A percentile compares a stretch with the other conserved stretches of the same genome.
Evolutionary conservation across 805 yeast species (phyloP).

Genomic region (Candida insectorum): DNA sequence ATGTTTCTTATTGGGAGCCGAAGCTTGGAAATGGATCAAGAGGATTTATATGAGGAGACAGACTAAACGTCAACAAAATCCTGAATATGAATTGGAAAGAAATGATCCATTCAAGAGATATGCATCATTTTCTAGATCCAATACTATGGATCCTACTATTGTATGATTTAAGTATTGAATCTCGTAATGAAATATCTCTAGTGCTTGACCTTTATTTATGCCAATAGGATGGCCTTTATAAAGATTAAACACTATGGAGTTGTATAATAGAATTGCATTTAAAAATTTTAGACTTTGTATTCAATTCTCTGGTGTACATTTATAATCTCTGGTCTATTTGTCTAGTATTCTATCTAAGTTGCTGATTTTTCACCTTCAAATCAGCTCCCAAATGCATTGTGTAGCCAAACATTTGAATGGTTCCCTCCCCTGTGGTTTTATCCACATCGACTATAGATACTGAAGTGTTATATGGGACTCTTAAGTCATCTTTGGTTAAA

Average conservation of each 20-base stretch:
- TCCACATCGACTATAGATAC: conserved; percentile 62
- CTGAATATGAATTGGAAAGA: conserved; percentile 39
- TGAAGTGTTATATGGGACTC: conserved; percentile 74
- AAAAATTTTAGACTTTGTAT: too few species aligned
- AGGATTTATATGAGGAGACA: conserved; percentile 25
- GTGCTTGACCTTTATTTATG: conserved; percentile 1
- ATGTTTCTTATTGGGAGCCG: conserved; percentile 30
- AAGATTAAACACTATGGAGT: conserved; percentile 1
- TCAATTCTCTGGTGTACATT: too few species aligned
- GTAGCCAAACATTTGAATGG: conserved; percentile 56
- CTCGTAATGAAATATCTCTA: neutral
- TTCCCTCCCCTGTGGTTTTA: conserved; percentile 37
- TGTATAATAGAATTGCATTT: neutral
- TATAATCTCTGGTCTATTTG: neutral
- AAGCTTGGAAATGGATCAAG: conserved; percentile 39
- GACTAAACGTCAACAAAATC: conserved; percentile 17
- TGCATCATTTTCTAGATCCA: conserved; percentile 37
- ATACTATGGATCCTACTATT: conserved; percentile 25
- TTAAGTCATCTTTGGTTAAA: conserved; percentile 38
- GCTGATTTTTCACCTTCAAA: conserved; percentile 47
- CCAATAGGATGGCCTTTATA: neutral
- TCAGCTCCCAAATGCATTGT: conserved; percentile 65
- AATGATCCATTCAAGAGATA: conserved; percentile 38
- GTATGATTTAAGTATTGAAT: neutral
- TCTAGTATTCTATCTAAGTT: conserved; percentile 30